Evolutionary conservation across 1,139 yeast genomes (phyloP), one percentile per base, ranked within the genome.

Genomic region (Yamadazyma pseudoaaseri): DNA sequence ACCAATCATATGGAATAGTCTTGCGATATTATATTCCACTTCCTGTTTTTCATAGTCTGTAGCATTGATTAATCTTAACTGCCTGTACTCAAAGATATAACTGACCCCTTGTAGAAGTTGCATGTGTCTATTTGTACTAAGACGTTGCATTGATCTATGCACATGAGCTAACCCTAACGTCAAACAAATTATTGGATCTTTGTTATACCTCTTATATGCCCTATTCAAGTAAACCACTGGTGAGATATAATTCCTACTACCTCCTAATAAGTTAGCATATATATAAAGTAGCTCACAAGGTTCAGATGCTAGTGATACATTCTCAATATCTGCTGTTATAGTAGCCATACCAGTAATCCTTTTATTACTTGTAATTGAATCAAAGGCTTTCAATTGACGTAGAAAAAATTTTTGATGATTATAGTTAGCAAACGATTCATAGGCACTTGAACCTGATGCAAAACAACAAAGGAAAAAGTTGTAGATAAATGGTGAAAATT

Each of bases 121-220:
- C 37, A 84, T 70, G 51, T 90, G 97, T 39, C 97, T 73, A 55
- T 87, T 87, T 8, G 81, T 70, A 10, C 96, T 81, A 37, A 86
- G 78, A 44, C 99, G 70, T 57, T 92, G 97, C 81, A 90, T 81
- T 0, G 97, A 84, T 26, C 98, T 71, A 49, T 90, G 96, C n/a
- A 89, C 65, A 57, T 90, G 92, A 0, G 90, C 79, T 26, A 92
- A 60, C 0, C 94, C 97, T 34, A 86, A 65, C 16, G 85, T 60
- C 23, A 92, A 65, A 43, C 89, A 73, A 2, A 92, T 65, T 67
- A 86, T 76, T 0, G 97, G 95, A 44, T 92, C 96, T 30, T 76
- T 64, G 29, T 82, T 81, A 38, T 73, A 76, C 16, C 70, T 71
- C 57, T 64, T 78, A 59, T 78, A 86, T 25, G 76, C 79, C 45